Conservation (phyloP, 2,329 filamentous ascomycete species). For the Lecanicillium sp. region DNA sequence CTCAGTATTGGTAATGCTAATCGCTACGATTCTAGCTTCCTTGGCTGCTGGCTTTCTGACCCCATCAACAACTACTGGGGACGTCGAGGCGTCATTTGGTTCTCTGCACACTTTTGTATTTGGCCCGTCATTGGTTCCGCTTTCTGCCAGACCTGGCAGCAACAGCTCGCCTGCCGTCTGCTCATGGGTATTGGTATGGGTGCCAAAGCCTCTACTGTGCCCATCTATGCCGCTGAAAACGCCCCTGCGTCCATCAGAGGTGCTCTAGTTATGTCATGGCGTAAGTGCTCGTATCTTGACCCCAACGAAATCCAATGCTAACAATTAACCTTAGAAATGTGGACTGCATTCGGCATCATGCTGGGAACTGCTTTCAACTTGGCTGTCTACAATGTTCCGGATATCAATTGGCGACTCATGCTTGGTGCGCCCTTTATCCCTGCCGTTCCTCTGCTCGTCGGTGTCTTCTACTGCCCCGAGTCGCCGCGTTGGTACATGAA, state of each 20-base stretch:
- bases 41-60: slow-evolving; percentile 62
- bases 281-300: too few relatives aligned
- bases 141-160: slow-evolving; percentile 63
- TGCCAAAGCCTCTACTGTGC: slow-evolving; percentile 64
- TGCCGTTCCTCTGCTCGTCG: slow-evolving; percentile 43
- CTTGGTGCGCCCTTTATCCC: slow-evolving; percentile 57
- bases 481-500: slow-evolving; percentile 60
- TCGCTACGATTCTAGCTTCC: slow-evolving; percentile 13
- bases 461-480: slow-evolving; percentile 60
- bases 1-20: neutral
- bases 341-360: slow-evolving; percentile 55
- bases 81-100: slow-evolving; percentile 52
- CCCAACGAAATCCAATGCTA: too few relatives aligned
- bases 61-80: slow-evolving; percentile 43
- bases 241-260: slow-evolving; percentile 62
- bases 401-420: slow-evolving; percentile 57
- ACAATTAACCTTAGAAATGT: slow-evolving; percentile 39
- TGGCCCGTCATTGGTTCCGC: slow-evolving; percentile 61
- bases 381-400: slow-evolving; percentile 19
- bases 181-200: slow-evolving; percentile 72
- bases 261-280: slow-evolving; percentile 75
- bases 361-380: slow-evolving; percentile 34
- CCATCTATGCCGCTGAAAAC: slow-evolving; percentile 69
- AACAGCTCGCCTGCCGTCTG: slow-evolving; percentile 63
- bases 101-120: slow-evolving; percentile 65